These are phyloP conservation scores for Amauroascus verrucosus DNA, from an alignment of 2,329 filamentous ascomycete species.

Conservation along the genomic window DNA sequence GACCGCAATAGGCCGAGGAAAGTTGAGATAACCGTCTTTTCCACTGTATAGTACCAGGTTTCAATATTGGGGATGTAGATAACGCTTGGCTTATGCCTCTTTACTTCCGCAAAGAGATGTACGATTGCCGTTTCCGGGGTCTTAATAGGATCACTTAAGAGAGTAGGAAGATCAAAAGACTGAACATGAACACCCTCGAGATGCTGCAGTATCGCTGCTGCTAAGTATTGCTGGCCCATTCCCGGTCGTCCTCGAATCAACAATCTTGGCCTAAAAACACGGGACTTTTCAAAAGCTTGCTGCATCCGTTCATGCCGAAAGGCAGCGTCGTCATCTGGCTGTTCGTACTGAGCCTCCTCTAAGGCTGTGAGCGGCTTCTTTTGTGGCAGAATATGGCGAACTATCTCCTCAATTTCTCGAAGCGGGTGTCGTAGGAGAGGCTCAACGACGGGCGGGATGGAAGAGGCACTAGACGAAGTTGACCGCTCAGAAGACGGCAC, in stretches of 20 bases:
- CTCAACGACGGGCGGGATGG: constrained; percentile 68
- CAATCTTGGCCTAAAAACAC: constrained; percentile 79
- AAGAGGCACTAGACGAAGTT: constrained; percentile 69
- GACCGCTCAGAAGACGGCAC: constrained; percentile 89
- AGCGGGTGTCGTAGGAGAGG: constrained; percentile 70
- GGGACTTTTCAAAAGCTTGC: constrained; percentile 72
- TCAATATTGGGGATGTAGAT: constrained; percentile 90
- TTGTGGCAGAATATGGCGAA: constrained; percentile 70
- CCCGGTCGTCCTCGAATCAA: constrained; percentile 71
- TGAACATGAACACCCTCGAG: constrained; percentile 92
- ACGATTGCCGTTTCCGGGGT: constrained; percentile 81
- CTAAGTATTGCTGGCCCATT: constrained; percentile 90
- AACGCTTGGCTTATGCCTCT: constrained; percentile 87
- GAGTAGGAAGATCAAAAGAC: constrained; percentile 79
- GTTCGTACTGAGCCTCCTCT: constrained; percentile 87
- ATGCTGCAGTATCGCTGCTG: constrained; percentile 74
- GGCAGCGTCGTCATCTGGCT: constrained; percentile 68
- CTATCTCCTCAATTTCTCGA: constrained; percentile 52
- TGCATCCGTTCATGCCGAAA: constrained; percentile 73
- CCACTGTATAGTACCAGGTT: constrained; percentile 68
- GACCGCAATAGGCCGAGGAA: constrained; percentile 73
- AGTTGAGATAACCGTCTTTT: constrained; percentile 57
- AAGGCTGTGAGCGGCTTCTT: constrained; percentile 80
- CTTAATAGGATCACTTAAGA: constrained; percentile 71
- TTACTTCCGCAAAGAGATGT: constrained; percentile 81